Evolutionary conservation across 768 basidiomycete genomes (phyloP), one percentile per base, ranked within the genome.

Genomic region (Calocybe cyanea): DNA sequence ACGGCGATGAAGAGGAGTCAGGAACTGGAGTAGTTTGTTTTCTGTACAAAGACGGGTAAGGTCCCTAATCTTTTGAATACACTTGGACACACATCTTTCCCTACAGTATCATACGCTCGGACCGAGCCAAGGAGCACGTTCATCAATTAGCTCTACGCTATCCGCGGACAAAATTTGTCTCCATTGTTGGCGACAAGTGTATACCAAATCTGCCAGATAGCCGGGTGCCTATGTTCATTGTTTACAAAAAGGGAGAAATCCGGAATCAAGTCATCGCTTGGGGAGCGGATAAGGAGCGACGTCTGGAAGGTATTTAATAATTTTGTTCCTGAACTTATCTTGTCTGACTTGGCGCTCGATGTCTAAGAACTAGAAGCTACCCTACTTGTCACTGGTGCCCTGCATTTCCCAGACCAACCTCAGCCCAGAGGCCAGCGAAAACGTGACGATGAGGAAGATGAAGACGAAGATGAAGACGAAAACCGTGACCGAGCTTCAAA

Each of bases 11-110:
- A 7, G 73, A 78, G 48, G 77, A 80, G 41, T 74, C 67, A 51
- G 95, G 94, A 0, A 98, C 92, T 0, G 93, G 92, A 0, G 93
- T 98, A 1, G 80, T 98, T 6, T 95, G 93, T 45, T 89, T 94
- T 61, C 66, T 99, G 28, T 98, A 93, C 69, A 97, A 96, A 64
- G 93, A 96, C 56, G 85, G 86, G 95, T 94, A 62, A 56, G 90
- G 4, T 7, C 17, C 17, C 14, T 35, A 14, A 35, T 68, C 14
- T 4, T 31, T 35, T 28, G 36, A 23, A n/a, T n/a, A n/a, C 15
- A 32, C 21, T 38, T 7, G 8, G 10, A 18, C 38, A n/a, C 20
- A 24, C 23, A 37, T 40, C 41, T 39, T 35, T 41, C 24, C 41
- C 31, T 19, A 23, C 58, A 95, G 94, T 3, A 75, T 95, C 25